phyloP scores from a whole-genome alignment of 495 filamentous ascomycete species.

The Symbiotaphrina buchneri region DNA sequence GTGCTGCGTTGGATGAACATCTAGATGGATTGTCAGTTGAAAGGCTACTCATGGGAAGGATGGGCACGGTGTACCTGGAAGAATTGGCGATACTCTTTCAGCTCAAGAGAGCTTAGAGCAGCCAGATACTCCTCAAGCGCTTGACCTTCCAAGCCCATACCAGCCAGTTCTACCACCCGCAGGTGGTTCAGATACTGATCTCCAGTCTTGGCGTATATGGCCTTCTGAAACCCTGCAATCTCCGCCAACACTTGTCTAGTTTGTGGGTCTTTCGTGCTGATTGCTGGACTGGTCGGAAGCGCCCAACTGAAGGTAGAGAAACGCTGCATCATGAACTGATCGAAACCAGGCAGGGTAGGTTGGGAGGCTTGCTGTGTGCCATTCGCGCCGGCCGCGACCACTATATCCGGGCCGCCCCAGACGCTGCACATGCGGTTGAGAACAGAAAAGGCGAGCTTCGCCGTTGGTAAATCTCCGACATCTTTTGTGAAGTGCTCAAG shows the following conservation, averaged over 20 bases:
- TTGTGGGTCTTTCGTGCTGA: constrained; percentile 69
- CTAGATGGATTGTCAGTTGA: too few relatives aligned
- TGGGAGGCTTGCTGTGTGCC: constrained; percentile 11
- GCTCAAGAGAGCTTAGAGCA: constrained; percentile 23
- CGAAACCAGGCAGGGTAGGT: constrained; percentile 60
- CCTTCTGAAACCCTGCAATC: constrained; percentile 62
- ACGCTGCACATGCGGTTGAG: constrained; percentile 52
- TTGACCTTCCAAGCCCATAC: constrained; percentile 28
- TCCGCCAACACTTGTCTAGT: constrained; percentile 67
- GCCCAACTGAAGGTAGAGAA: constrained; percentile 81
- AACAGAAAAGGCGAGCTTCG: constrained; percentile 67
- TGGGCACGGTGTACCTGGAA: too few relatives aligned
- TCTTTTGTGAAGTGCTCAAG: constrained; percentile 68
- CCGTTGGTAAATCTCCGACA: constrained; percentile 47
- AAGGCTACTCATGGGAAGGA: too few relatives aligned
- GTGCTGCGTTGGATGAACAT: too few relatives aligned
- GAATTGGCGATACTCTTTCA: constrained; percentile 30
- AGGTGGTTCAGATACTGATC: constrained; percentile 31
- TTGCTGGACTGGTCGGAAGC: constrained; percentile 47
- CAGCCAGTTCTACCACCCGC: constrained; percentile 23
- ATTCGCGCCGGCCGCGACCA: constrained; percentile 18
- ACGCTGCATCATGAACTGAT: constrained; percentile 65
- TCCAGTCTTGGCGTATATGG: constrained; percentile 71
- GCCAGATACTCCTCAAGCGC: constrained; percentile 31
- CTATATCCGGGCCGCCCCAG: constrained; percentile 70